Evolutionary conservation across 768 basidiomycete genomes (phyloP).

Genomic region (Lentinula sp.): DNA sequence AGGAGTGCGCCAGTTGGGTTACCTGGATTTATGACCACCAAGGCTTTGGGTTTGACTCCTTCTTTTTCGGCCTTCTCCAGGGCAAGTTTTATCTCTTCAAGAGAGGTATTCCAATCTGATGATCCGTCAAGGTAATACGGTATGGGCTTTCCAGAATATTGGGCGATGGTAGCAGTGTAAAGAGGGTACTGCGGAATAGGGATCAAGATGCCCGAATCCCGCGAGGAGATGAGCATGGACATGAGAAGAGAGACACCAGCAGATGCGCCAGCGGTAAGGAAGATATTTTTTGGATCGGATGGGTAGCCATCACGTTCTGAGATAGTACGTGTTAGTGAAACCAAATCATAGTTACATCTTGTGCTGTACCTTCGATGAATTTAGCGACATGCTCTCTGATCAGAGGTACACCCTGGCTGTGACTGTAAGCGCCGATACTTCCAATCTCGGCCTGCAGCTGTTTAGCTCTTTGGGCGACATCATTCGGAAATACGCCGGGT

Average conservation of each 20-base stretch:
- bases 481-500: conserved; percentile 72
- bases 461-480: conserved; percentile 79
- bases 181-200: conserved; percentile 98
- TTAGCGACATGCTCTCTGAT: conserved; percentile 85
- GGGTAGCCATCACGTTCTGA: conserved; percentile 86
- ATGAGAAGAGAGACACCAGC: conserved; percentile 88
- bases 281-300: conserved; percentile 78
- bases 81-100: conserved; percentile 57
- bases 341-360: conserved; percentile 33
- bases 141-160: conserved; percentile 70
- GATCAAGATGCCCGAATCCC: conserved; percentile 76
- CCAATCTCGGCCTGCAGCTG: conserved; percentile 83
- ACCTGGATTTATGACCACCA: conserved; percentile 98
- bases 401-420: conserved; percentile 86
- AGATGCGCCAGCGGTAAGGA: conserved; percentile 92
- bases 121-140: conserved; percentile 89
- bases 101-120: conserved; percentile 77
- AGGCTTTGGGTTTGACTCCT: conserved; percentile 65
- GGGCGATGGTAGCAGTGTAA: conserved; percentile 92
- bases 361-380: conserved; percentile 57
- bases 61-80: conserved; percentile 59
- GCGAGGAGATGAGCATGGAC: conserved; percentile 67
- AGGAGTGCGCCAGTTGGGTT: conserved; percentile 94
- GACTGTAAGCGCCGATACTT: conserved; percentile 91
- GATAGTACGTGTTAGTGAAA: neutral